These are phyloP conservation scores for Nymphaea colorata DNA, from an alignment of 164 flowering plant species.

Conservation along the genomic window DNA sequence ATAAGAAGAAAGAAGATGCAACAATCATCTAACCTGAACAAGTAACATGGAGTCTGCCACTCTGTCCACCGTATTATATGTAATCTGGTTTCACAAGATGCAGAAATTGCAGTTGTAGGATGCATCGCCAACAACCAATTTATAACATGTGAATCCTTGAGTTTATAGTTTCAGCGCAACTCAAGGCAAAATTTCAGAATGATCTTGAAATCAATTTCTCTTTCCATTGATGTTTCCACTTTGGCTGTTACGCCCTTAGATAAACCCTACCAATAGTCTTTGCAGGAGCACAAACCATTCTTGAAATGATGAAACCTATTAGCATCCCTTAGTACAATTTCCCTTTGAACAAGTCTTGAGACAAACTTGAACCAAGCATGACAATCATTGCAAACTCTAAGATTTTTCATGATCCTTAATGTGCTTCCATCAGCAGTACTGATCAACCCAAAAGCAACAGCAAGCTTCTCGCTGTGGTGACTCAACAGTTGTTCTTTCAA, in stretches of 20 bases:
- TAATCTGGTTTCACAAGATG: no score
- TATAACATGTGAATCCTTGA: no score
- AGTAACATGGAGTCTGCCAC: no score
- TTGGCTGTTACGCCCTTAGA: not conserved
- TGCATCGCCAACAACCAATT: no score
- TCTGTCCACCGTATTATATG: no score
- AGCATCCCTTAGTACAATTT: slow-evolving; percentile 73
- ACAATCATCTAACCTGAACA: no score
- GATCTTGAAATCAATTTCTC: no score
- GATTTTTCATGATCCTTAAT: slow-evolving; percentile 82
- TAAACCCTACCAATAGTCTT: slow-evolving; percentile 57
- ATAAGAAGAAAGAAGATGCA: no score
- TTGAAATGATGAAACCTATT: slow-evolving; percentile 89
- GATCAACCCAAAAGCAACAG: slow-evolving; percentile 72
- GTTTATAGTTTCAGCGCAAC: no score
- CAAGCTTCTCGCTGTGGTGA: slow-evolving; percentile 88
- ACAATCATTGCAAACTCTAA: slow-evolving; percentile 83
- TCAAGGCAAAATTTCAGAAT: no score
- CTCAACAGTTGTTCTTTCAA: slow-evolving; percentile 61
- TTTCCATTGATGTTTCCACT: not conserved
- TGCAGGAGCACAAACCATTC: slow-evolving; percentile 66
- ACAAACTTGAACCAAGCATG: slow-evolving; percentile 77
- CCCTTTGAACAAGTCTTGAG: slow-evolving; percentile 57
- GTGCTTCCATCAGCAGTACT: slow-evolving; percentile 63
- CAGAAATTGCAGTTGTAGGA: no score